Conservation (phyloP, 139 green algal genomes). For the Coccomyxa sp. region DNA sequence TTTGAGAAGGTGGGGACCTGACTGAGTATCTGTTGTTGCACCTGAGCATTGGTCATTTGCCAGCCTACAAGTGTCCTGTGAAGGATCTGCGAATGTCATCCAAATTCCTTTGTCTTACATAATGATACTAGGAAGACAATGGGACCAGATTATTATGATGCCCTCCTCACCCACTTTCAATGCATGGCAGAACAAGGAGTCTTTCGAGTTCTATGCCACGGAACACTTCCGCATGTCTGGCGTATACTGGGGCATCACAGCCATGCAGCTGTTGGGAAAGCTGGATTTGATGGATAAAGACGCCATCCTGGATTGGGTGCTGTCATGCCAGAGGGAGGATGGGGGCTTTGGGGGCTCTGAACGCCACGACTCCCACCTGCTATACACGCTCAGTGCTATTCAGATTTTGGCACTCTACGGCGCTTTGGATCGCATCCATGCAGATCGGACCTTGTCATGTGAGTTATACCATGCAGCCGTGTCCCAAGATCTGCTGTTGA, state of each 20-base stretch:
- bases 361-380: slow-evolving; percentile 89
- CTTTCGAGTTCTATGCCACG: slow-evolving; percentile 74
- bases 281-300: slow-evolving; percentile 63
- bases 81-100: not conserved
- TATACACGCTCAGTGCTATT: slow-evolving; percentile 95
- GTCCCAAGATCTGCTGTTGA: not conserved
- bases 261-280: slow-evolving; percentile 71
- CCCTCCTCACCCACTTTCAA: too few species aligned
- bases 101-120: not conserved
- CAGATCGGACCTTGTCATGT: slow-evolving; percentile 67
- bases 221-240: slow-evolving; percentile 97
- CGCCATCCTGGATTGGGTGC: slow-evolving; percentile 37
- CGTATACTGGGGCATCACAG: slow-evolving; percentile 96
- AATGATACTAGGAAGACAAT: not conserved
- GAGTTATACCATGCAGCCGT: slow-evolving; percentile 7
- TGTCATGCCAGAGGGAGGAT: slow-evolving; percentile 52
- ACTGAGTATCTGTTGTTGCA: not conserved
- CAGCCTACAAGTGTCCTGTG: not conserved
- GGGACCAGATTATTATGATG: not conserved
- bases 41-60: not conserved
- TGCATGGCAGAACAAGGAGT: slow-evolving; percentile 34
- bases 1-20: slow-evolving; percentile 59
- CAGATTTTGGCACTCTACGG: slow-evolving; percentile 90
- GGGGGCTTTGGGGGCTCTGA: slow-evolving; percentile 84
- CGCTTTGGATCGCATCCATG: slow-evolving; percentile 69